A percentile compares a stretch with the other conserved stretches of the same genome.
phyloP scores from a whole-genome alignment of 164 flowering plant species.

The Sedum album region DNA sequence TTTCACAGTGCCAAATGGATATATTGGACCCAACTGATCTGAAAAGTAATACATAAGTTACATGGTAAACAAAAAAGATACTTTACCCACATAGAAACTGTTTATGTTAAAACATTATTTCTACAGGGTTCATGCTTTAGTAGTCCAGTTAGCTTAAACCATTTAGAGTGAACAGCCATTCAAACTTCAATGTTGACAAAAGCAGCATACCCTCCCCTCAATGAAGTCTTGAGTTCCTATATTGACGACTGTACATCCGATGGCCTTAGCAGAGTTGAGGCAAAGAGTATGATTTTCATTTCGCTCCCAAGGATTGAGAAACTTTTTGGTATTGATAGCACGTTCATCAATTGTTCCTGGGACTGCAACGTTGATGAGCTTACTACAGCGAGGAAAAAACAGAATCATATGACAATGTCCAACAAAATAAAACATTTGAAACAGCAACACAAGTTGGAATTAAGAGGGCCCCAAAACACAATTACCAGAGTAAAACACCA shows the following conservation, averaged over 20 bases:
- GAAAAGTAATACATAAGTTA: neutral
- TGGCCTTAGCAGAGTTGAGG: conserved; percentile 81
- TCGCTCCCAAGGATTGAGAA: conserved; percentile 86
- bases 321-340: conserved; percentile 63
- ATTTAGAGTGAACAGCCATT: neutral
- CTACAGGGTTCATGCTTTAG: neutral
- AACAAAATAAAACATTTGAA: neutral
- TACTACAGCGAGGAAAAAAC: conserved; percentile 34
- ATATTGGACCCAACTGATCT: too few relatives aligned
- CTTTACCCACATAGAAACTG: neutral
- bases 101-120: neutral
- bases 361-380: conserved; percentile 78
- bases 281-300: conserved; percentile 79
- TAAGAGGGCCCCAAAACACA: neutral
- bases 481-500: conserved; percentile 9
- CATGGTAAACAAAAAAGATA: neutral
- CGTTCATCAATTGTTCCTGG: conserved; percentile 87
- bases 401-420: neutral
- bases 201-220: conserved; percentile 62
- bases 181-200: neutral
- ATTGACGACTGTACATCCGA: conserved; percentile 80
- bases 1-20: neutral
- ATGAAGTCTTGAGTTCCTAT: conserved; percentile 74
- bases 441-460: too few relatives aligned
- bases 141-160: neutral